A percentile compares a stretch with the other conserved stretches of the same genome.
phyloP scores from a whole-genome alignment of 129 eudicot genomes.

The Pseudognaphalium luteoalbum region DNA sequence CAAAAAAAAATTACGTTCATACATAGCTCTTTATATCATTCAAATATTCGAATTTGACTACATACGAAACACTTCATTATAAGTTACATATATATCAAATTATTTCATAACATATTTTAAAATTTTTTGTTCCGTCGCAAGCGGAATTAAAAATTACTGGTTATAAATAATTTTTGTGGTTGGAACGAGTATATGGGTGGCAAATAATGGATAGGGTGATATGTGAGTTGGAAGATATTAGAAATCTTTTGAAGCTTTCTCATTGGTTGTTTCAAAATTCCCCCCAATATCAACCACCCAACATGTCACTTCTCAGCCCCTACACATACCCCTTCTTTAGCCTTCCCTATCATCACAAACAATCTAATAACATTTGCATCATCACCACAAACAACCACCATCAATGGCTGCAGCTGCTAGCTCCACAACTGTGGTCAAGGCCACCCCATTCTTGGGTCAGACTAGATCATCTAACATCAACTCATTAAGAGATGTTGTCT shows the following conservation, averaged over 20 bases:
- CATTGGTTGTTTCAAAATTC: constrained; percentile 53
- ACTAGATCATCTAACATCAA: constrained; percentile 46
- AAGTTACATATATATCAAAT: too few relatives aligned
- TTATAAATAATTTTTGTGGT: background rate
- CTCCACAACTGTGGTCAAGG: constrained; percentile 56
- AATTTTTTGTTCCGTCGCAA: too few relatives aligned
- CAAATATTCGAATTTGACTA: too few relatives aligned
- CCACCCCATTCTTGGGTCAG: constrained; percentile 77
- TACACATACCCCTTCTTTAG: constrained; percentile 32
- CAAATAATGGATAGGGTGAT: constrained; percentile 55
- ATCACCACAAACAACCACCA: constrained; percentile 10
- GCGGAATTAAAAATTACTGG: too few relatives aligned
- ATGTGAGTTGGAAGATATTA: constrained; percentile 42
- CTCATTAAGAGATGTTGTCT: constrained; percentile 56
- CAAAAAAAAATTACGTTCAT: too few relatives aligned
- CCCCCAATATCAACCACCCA: constrained; percentile 39
- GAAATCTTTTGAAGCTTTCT: constrained; percentile 48
- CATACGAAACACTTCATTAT: too few relatives aligned
- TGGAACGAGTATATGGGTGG: background rate
- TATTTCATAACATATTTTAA: too few relatives aligned
- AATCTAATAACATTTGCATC: background rate
- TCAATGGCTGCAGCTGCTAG: constrained; percentile 63
- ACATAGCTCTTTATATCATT: too few relatives aligned
- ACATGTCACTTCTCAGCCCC: constrained; percentile 25
- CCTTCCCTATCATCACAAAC: too few relatives aligned